These are phyloP conservation scores for Mariannaea elegans DNA, from an alignment of 2,329 filamentous ascomycete species.

Conservation along the genomic window DNA sequence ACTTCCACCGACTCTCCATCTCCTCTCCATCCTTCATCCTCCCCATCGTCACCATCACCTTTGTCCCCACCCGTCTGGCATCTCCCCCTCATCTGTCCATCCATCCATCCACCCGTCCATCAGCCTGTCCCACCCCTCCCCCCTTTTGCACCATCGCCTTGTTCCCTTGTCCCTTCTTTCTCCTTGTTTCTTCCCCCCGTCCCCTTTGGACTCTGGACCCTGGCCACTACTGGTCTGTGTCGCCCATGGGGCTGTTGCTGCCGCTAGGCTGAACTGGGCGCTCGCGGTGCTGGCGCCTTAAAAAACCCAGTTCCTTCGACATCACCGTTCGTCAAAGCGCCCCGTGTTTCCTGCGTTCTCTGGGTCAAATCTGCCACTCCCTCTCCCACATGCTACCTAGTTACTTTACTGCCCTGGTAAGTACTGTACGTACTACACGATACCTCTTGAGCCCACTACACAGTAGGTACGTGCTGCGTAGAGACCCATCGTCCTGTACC, in stretches of 20 bases:
- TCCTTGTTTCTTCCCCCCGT: conserved; percentile 6
- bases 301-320: conserved; percentile 16
- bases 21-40: conserved; percentile 21
- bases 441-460: too few species aligned
- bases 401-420: too few species aligned
- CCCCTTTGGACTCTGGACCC: conserved; percentile 8
- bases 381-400: background rate
- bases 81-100: conserved; percentile 25
- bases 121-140: conserved; percentile 14
- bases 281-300: conserved; percentile 5
- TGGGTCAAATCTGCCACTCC: conserved; percentile 18
- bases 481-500: background rate
- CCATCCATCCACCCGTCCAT: conserved; percentile 22
- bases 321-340: conserved; percentile 23
- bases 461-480: conserved; percentile 1
- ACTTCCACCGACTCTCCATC: conserved; percentile 28
- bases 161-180: conserved; percentile 1
- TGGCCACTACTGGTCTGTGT: conserved; percentile 15
- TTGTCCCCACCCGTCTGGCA: conserved; percentile 21
- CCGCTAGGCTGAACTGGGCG: conserved; percentile 17
- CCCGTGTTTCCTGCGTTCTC: conserved; percentile 20
- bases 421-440: too few species aligned
- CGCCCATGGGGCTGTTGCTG: conserved; percentile 12
- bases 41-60: conserved; percentile 29
- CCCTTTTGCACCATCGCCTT: conserved; percentile 12